A percentile compares a stretch with the other conserved stretches of the same genome.
Evolutionary conservation across 179 eudicot genomes (phyloP).

Genomic region (Pouteria campechiana): DNA sequence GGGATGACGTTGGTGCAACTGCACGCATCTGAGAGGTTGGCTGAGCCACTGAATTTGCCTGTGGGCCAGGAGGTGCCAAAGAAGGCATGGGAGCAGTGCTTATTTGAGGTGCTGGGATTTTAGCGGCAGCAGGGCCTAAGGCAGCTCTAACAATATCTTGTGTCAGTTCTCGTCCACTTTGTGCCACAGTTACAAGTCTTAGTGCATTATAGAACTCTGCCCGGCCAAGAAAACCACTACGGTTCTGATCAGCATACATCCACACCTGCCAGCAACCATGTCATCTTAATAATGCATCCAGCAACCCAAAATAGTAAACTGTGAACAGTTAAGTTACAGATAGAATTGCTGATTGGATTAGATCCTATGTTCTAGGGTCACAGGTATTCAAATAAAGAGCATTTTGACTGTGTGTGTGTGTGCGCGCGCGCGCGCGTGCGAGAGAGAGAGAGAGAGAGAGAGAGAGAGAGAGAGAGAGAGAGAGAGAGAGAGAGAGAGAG

Average conservation of each 20-base stretch:
- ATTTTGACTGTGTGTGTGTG: no score
- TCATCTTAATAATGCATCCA: background rate
- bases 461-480: no score
- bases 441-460: no score
- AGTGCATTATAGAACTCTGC: conserved; percentile 90
- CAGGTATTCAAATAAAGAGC: no score
- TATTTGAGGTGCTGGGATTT: conserved; percentile 91
- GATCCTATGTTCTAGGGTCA: no score
- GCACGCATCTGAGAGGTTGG: conserved; percentile 29
- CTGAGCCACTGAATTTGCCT: conserved; percentile 21
- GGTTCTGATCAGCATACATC: conserved; percentile 78
- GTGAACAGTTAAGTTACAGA: no score
- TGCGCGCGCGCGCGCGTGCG: no score
- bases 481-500: no score
- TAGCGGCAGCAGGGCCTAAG: conserved; percentile 77
- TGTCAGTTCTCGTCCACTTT: conserved; percentile 76
- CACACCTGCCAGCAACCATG: no score
- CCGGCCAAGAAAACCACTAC: conserved; percentile 71
- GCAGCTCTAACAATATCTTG: conserved; percentile 90
- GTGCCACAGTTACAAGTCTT: conserved; percentile 95
- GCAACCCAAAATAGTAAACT: no score
- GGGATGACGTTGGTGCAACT: conserved; percentile 25
- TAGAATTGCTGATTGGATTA: no score
- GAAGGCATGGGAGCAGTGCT: no score
- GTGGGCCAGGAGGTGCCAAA: conserved; percentile 32